phyloP scores from a whole-genome alignment of 345 rosid species.

The Dipteronia sinensis region DNA sequence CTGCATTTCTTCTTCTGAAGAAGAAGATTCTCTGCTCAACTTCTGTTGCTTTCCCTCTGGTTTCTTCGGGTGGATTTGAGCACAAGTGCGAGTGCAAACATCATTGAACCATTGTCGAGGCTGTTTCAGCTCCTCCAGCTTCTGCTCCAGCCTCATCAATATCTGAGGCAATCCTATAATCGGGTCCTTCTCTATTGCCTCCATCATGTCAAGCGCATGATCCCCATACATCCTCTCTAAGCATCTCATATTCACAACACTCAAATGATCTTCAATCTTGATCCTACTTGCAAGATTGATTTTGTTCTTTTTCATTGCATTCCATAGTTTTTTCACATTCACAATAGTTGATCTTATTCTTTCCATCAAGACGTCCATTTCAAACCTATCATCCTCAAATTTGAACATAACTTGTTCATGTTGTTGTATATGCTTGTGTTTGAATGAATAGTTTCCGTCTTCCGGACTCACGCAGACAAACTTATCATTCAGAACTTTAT shows the following conservation, averaged over 20 bases:
- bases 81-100: constrained; percentile 10
- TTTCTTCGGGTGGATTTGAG: constrained; percentile 1
- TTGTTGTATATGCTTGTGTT: background rate
- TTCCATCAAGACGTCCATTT: constrained; percentile 21
- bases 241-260: constrained; percentile 10
- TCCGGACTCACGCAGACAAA: background rate
- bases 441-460: background rate
- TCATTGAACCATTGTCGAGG: background rate
- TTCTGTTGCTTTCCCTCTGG: too few relatives aligned
- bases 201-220: constrained; percentile 22
- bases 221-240: constrained; percentile 29
- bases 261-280: constrained; percentile 8
- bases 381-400: constrained; percentile 30
- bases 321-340: constrained; percentile 8
- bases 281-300: background rate
- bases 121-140: constrained; percentile 9
- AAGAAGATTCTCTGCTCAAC: too few relatives aligned
- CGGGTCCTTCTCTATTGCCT: background rate
- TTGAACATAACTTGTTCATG: constrained; percentile 5
- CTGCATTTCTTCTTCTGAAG: too few relatives aligned
- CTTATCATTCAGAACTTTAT: constrained; percentile 27
- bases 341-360: constrained; percentile 4
- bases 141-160: constrained; percentile 21
- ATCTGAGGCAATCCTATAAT: constrained; percentile 21
- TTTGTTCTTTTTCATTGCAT: background rate